A percentile compares a stretch with the other conserved stretches of the same genome.
Evolutionary conservation across 2,329 filamentous ascomycete species (phyloP).

Genomic region (Aspergillus tamarii): DNA sequence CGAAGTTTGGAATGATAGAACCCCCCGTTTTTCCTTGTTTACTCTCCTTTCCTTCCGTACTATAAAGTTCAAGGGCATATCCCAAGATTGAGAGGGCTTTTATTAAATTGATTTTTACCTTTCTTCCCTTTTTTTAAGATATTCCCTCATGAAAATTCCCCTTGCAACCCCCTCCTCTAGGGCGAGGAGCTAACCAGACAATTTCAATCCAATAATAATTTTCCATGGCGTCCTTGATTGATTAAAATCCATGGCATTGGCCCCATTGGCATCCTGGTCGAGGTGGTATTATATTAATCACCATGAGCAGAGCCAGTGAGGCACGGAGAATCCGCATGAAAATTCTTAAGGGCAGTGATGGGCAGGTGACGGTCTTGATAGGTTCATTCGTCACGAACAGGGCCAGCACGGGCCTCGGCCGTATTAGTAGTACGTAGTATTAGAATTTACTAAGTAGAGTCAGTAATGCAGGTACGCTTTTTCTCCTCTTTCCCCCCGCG

Average conservation of each 20-base stretch:
- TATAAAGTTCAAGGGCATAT: not conserved
- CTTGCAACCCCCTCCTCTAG: not conserved
- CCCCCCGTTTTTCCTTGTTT: not conserved
- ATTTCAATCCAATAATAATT: not conserved
- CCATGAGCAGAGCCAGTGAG: not conserved
- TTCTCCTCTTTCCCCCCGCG: not conserved
- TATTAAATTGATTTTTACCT: not conserved
- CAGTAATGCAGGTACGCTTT: not conserved
- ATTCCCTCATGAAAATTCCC: not conserved
- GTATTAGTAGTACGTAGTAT: not conserved
- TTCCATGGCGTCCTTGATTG: not conserved
- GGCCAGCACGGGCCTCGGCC: not conserved
- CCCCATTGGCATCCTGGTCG: not conserved
- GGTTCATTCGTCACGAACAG: not conserved
- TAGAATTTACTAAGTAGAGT: no score
- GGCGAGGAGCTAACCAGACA: not conserved
- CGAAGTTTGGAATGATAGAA: slow-evolving; percentile 3
- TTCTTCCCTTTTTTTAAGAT: not conserved
- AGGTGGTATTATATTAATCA: not conserved
- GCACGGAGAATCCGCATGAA: not conserved
- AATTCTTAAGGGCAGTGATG: not conserved
- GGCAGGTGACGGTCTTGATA: not conserved
- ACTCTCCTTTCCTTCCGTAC: not conserved
- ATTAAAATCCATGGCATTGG: not conserved
- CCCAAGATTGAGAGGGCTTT: not conserved